Percentiles rank a stretch among this genome's conserved stretches.
These are phyloP conservation scores for Paraconiothyrium sp. DNA, from an alignment of 2,329 filamentous ascomycete genomes.

Conservation along the genomic window DNA sequence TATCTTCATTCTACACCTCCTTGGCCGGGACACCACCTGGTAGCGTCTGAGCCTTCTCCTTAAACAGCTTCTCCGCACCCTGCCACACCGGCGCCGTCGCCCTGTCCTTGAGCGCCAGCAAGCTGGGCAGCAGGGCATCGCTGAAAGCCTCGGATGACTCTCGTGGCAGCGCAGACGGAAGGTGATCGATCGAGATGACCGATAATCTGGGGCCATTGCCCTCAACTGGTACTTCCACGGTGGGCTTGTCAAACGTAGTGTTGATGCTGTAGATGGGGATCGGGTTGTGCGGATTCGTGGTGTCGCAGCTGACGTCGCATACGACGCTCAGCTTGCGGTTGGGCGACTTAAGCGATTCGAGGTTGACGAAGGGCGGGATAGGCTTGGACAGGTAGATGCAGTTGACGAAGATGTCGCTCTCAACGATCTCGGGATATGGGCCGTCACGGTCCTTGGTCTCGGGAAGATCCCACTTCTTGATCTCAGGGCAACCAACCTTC, in stretches of 20 bases:
- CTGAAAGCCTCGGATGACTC: conserved; percentile 90
- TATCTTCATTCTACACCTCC: conserved; percentile 31
- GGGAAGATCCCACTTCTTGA: conserved; percentile 79
- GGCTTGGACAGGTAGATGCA: conserved; percentile 80
- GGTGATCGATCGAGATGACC: conserved; percentile 72
- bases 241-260: conserved; percentile 90
- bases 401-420: conserved; percentile 63
- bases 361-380: conserved; percentile 83
- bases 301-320: conserved; percentile 67
- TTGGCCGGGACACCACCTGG: conserved; percentile 57
- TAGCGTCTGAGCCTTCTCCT: conserved; percentile 79
- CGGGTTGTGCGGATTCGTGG: conserved; percentile 75
- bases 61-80: conserved; percentile 83
- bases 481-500: conserved; percentile 75
- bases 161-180: conserved; percentile 74
- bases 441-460: conserved; percentile 74
- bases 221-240: conserved; percentile 74
- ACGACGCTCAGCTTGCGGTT: conserved; percentile 78
- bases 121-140: conserved; percentile 76
- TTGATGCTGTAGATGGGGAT: conserved; percentile 85
- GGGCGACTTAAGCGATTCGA: conserved; percentile 71
- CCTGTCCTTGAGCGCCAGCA: conserved; percentile 81
- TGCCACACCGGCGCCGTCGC: conserved; percentile 80
- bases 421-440: conserved; percentile 80
- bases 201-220: conserved; percentile 68